Conservation (phyloP, 177 flowering plant genomes). For the Telopea speciosissima region DNA sequence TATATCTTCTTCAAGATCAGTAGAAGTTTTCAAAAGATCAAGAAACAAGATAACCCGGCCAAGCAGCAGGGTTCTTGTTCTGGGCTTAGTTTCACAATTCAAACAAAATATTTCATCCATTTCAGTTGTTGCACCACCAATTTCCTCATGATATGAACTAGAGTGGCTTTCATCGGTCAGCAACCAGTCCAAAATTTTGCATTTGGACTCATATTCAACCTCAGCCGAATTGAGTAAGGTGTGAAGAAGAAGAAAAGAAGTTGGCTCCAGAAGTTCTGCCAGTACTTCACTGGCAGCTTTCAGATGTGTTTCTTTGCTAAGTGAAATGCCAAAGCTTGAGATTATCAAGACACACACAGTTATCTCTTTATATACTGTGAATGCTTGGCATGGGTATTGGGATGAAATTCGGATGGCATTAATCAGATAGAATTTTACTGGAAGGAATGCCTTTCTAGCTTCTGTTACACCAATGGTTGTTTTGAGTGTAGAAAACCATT, state of each 20-base stretch:
- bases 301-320: slow-evolving; percentile 45
- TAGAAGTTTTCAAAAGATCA: slow-evolving; percentile 51
- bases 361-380: slow-evolving; percentile 47
- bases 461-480: slow-evolving; percentile 48
- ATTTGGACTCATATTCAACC: slow-evolving; percentile 42
- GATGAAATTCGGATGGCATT: slow-evolving; percentile 68
- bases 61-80: slow-evolving; percentile 30
- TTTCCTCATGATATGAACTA: slow-evolving; percentile 15
- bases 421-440: slow-evolving; percentile 76
- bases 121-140: slow-evolving; percentile 9
- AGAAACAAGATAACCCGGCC: slow-evolving; percentile 56
- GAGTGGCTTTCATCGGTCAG: slow-evolving; percentile 29
- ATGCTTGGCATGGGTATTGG: slow-evolving; percentile 58
- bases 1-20: slow-evolving; percentile 48
- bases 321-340: slow-evolving; percentile 40
- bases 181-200: slow-evolving; percentile 62
- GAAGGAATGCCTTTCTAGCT: slow-evolving; percentile 74
- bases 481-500: slow-evolving; percentile 48
- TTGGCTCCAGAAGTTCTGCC: slow-evolving; percentile 66
- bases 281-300: slow-evolving; percentile 53
- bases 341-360: slow-evolving; percentile 47
- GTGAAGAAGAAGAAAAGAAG: slow-evolving; percentile 54
- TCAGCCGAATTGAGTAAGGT: slow-evolving; percentile 57
- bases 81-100: slow-evolving; percentile 30
- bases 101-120: slow-evolving; percentile 38